Evolutionary conservation across 371 early-diverging fungal genomes (phyloP), one percentile per base, ranked within the genome.

Genomic region (Mucor sp.): DNA sequence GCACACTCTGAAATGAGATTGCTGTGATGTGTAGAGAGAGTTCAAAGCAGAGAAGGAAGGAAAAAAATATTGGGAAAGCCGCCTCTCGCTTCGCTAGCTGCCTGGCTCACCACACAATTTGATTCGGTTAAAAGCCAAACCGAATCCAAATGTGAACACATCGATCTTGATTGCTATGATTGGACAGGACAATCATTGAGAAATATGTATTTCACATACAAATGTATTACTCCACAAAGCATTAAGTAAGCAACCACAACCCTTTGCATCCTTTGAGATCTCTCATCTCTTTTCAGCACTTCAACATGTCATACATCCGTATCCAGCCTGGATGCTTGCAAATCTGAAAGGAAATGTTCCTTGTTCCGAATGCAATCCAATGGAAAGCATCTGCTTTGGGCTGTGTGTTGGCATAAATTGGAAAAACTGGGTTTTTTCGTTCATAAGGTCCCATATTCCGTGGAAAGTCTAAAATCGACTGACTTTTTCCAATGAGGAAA

Each of bases 391-490:
- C 7, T 14, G 48, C 48, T 47, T 23, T 8, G 15, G 11, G 1
- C 30, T 27, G 14, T 0, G 12, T 53, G 28, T 15, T 32, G 56
- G 56, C 56, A 56, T 56, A 56, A 50, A 50, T 50, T 50, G 50
- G 50, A 50, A 50, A 58, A 58, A 37, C 58, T 58, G 33, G 33
- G 37, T 58, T 58, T 58, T 58, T 58, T 6, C 37, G 37, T 12
- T 37, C 37, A 14, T 37, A 37, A 37, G 37, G 35, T 58, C 19
- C 37, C 37, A 56, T 32, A 23, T 63, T 53, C 63, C 63, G 37
- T 53, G 63, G 63, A 63, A 63, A 21, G 56, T 23, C 21, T 25
- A 32, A 39, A 39, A 60, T 23, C 27, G 60, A 37, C 62, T 61
- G 64, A 57, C 43, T 61, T 67, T 55, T 9, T 50, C 50, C 50